Conservation (phyloP, 2,329 filamentous ascomycete genomes). For the Colletotrichum sp. region DNA sequence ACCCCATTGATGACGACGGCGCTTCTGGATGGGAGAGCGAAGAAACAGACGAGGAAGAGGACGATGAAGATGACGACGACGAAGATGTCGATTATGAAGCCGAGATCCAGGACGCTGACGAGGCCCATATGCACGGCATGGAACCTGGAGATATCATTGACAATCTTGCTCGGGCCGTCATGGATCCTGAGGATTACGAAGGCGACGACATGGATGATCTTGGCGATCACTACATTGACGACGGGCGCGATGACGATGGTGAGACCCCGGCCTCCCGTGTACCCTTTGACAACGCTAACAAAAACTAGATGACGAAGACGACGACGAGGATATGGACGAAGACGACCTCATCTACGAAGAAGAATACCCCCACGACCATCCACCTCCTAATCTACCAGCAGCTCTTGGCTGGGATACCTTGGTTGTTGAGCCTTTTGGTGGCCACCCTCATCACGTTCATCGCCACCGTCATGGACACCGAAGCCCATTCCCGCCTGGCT, state of each 20-base stretch:
- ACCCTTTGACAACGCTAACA: constrained; percentile 24
- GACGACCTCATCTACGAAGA: constrained; percentile 68
- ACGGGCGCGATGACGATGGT: constrained; percentile 66
- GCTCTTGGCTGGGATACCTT: constrained; percentile 64
- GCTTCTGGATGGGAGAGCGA: constrained; percentile 67
- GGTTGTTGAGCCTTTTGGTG: constrained; percentile 53
- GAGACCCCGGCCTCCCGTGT: constrained; percentile 22
- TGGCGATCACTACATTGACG: constrained; percentile 58
- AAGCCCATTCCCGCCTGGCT: constrained; percentile 63
- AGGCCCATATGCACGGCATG: constrained; percentile 51
- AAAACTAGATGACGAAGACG: constrained; percentile 40
- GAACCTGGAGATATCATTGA: constrained; percentile 51
- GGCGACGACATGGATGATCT: constrained; percentile 56
- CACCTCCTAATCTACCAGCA: constrained; percentile 46
- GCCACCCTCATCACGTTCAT: constrained; percentile 49
- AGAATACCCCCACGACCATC: constrained; percentile 56
- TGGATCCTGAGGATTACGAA: constrained; percentile 56
- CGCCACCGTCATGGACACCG: constrained; percentile 62
- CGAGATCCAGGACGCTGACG: constrained; percentile 57
- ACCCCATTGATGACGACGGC: constrained; percentile 63
- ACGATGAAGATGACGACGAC: constrained; percentile 52
- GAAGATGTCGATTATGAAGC: constrained; percentile 61
- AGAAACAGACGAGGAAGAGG: constrained; percentile 61
- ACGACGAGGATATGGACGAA: constrained; percentile 63
- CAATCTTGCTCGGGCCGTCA: constrained; percentile 61